Evolutionary conservation across 2,329 filamentous ascomycete species (phyloP), one percentile per base, ranked within the genome.

Genomic region (Rhytidhysteron rufulum): DNA sequence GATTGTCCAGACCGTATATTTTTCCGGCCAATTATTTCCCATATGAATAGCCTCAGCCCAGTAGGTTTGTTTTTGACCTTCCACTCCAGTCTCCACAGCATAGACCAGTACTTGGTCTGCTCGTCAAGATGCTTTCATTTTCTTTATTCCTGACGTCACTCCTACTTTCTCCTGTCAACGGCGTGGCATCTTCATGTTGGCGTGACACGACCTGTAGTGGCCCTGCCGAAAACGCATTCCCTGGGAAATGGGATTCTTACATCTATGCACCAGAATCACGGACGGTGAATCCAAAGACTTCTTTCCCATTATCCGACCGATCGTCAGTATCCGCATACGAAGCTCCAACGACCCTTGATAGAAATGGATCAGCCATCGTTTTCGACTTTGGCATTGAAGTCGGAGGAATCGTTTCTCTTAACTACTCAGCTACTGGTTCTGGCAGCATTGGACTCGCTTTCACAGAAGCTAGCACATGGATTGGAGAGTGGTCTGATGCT

Each of bases 331-430:
- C 55, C 4, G 21, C 45, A 30, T 65, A 66, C 54, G 41, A 58
- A 5, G 49, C 58, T 31, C 31, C 45, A 11, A 53, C 55, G 3
- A 53, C 48, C 1, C 53, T 75, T 4, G 46, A 49, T 7, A 66
- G 68, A 9, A 78, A 79, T 50, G 74, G 72, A 9, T 76, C 73
- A 3, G 65, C 68, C n/a, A 55, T 78, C 2, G 71, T 80, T 2
- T 77, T 79, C 41, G 78, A 82, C 55, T 82, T 82, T 52, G 77
- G 77, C 4, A 64, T 70, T 18, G 75, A 80, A 52, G 75, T 81
- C 4, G 78, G 77, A 27, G 78, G 78, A 4, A 71, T 80, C 40
- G 60, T 75, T 4, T 71, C 69, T 3, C 49, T 82, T n/a, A 57
- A 67, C 8, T 82, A 78, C 49, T 64, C 61, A 3, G 60, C 69